These are phyloP conservation scores for Leavenworthia alabamica DNA, from an alignment of 345 rosid genomes.

Conservation along the genomic window DNA sequence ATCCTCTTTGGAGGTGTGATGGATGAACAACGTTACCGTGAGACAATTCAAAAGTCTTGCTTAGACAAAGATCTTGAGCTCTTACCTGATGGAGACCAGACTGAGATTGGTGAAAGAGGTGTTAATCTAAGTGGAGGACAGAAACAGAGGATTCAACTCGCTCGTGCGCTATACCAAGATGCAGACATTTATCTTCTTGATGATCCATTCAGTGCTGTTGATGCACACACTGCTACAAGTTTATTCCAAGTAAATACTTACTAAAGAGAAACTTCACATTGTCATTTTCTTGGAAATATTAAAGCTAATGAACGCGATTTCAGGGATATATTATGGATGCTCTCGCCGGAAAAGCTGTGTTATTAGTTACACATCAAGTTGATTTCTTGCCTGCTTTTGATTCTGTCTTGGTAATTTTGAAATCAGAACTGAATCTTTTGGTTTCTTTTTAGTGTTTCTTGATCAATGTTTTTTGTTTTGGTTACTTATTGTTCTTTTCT, in stretches of 20 bases:
- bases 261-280: neutral
- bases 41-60: conserved; percentile 70
- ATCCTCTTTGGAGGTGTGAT: conserved; percentile 72
- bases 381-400: conserved; percentile 92
- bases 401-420: conserved; percentile 61
- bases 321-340: conserved; percentile 84
- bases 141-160: conserved; percentile 93
- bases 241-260: conserved; percentile 61
- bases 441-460: neutral
- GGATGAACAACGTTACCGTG: conserved; percentile 63
- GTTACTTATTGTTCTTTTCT: neutral
- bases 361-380: conserved; percentile 94
- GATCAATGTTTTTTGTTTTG: neutral
- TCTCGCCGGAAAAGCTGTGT: conserved; percentile 63
- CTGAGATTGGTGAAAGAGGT: conserved; percentile 98
- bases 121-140: conserved; percentile 98
- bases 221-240: conserved; percentile 89
- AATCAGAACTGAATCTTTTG: neutral
- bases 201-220: conserved; percentile 97
- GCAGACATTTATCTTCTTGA: conserved; percentile 89
- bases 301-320: conserved; percentile 24
- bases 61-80: conserved; percentile 83
- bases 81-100: conserved; percentile 80
- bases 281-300: neutral
- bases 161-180: conserved; percentile 90